These are phyloP conservation scores for Epithemia pelagica DNA, from an alignment of 108 stramenopile genomes.

Conservation along the genomic window DNA sequence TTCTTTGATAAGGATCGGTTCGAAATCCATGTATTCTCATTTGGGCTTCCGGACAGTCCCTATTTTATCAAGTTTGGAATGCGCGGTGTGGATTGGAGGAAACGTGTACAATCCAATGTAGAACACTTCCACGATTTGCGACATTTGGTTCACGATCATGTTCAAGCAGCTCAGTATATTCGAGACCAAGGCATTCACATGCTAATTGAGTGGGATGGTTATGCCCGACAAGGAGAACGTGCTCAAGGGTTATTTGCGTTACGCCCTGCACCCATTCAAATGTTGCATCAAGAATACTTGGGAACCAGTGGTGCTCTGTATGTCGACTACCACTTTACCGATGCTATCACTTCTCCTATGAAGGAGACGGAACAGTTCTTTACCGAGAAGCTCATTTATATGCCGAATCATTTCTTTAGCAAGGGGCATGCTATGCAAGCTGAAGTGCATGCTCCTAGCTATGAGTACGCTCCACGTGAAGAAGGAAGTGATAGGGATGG, in stretches of 20 bases:
- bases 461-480: conserved; percentile 49
- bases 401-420: conserved; percentile 81
- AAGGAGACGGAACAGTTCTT: conserved; percentile 44
- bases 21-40: conserved; percentile 76
- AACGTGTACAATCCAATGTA: conserved; percentile 59
- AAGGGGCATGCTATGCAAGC: conserved; percentile 77
- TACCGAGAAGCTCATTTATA: conserved; percentile 73
- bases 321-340: conserved; percentile 76
- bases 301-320: conserved; percentile 77
- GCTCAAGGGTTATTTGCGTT: conserved; percentile 76
- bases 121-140: conserved; percentile 74
- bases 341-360: conserved; percentile 49
- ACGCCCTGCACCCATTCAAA: conserved; percentile 72
- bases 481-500: neutral
- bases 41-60: conserved; percentile 58
- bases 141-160: conserved; percentile 46
- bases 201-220: conserved; percentile 84
- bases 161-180: conserved; percentile 63
- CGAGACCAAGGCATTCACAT: conserved; percentile 65
- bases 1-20: conserved; percentile 67
- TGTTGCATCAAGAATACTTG: conserved; percentile 79
- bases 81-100: conserved; percentile 82
- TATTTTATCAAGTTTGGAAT: conserved; percentile 64
- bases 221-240: conserved; percentile 75
- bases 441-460: conserved; percentile 48